Base-by-base conservation (phyloP, 805 yeast genomes). In the Yarrowia bubula region DNA sequence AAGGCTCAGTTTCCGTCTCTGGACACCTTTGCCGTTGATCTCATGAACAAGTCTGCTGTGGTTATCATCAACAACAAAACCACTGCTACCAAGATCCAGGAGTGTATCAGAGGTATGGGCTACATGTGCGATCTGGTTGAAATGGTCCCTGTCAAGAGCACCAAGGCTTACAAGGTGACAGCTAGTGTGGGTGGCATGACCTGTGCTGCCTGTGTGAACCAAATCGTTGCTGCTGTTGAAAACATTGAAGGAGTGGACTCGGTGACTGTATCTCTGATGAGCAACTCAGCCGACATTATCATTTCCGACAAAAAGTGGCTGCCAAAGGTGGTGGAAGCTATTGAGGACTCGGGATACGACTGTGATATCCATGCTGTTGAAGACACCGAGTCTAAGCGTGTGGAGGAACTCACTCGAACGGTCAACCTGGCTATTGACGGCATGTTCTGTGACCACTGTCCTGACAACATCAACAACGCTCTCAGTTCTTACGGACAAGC, bases 121-220 rank as follows among this genome's bases (percentile, higher is more conserved):
- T 79, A 79, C 69, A 80, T 80, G 8, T 82, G 86, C 46, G 80
- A 78, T 17, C 75, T 87, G 13, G 71, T 84, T 7, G 90, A 87
- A 68, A 77, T 87, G 8, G 71, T 86, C 22, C 92, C 90, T 0
- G 80, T 86, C 3, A 80, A 80, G 37, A 76, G 82, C 38, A 61
- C 70, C 4, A 81, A 80, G 65, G 66, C 74, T 31, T 82, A 77
- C 69, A 81, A 81, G 69, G 82, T 86, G 8, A 76, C 80, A 10
- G 91, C 90, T 0, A 75, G 84, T 0, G 84, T 89, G 48, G 89
- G 87, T 10, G 93, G 92, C 3, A 87, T 88, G 73, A 84, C 91
- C 0, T 89, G 93, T 75, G 85, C 89, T 8, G 84, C 90, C 0
- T 87, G 95, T 74, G 84, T 84, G 1, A 79, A 79, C 44, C 77